A percentile compares a stretch with the other conserved stretches of the same genome.
Conservation (phyloP, 331 rosid species). For the Erythrophleum ivorense region DNA sequence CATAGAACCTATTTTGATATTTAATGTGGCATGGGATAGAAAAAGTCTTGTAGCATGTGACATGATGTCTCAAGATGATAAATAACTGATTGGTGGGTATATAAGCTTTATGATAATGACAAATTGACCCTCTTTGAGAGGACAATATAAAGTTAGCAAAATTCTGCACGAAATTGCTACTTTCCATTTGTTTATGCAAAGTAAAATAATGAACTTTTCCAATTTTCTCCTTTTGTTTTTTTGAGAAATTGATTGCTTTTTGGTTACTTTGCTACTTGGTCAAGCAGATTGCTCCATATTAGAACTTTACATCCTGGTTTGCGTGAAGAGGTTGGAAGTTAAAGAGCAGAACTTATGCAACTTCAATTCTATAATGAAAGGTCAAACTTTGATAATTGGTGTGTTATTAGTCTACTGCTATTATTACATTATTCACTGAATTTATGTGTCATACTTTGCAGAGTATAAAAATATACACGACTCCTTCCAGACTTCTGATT, state of each 20-base stretch:
- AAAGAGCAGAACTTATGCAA: constrained; percentile 84
- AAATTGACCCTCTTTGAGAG: not conserved
- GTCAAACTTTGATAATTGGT: constrained; percentile 45
- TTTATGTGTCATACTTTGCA: constrained; percentile 51
- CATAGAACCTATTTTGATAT: not conserved
- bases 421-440: constrained; percentile 31
- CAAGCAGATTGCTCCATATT: constrained; percentile 79
- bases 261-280: constrained; percentile 31
- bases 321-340: constrained; percentile 90
- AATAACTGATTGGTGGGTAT: not conserved
- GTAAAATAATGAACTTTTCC: constrained; percentile 14
- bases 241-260: constrained; percentile 33
- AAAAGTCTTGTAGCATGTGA: constrained; percentile 9
- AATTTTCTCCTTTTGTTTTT: constrained; percentile 4
- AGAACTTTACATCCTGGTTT: constrained; percentile 87
- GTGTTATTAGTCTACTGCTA: constrained; percentile 34
- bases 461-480: constrained; percentile 77
- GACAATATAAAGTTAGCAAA: not conserved
- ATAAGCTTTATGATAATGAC: not conserved
- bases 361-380: constrained; percentile 88
- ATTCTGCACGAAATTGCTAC: not conserved
- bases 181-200: constrained; percentile 3
- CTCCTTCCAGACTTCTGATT: constrained; percentile 70
- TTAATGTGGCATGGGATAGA: not conserved
- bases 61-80: constrained; percentile 12